phyloP scores from a whole-genome alignment of 495 filamentous ascomycete genomes.

The Cudoniella acicularis region DNA sequence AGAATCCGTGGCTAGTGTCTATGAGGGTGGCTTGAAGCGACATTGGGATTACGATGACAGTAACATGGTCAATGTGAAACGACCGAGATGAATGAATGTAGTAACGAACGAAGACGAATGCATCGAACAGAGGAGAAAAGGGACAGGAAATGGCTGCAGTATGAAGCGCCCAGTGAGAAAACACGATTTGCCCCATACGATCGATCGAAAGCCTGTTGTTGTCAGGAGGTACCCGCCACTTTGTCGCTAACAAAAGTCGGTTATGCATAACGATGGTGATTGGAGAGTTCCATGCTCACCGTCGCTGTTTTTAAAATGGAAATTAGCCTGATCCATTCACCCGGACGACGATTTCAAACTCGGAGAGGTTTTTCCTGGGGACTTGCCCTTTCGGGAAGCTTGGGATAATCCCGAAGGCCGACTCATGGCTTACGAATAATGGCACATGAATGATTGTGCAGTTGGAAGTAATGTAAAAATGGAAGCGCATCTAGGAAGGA shows the following conservation, averaged over 20 bases:
- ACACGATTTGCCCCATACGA: too few relatives aligned
- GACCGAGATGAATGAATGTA: constrained; percentile 18
- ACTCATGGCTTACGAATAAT: background rate
- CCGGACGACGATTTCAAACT: background rate
- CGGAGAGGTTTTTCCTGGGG: background rate
- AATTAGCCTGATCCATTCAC: background rate
- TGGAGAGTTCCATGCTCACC: background rate
- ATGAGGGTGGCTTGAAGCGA: constrained; percentile 73
- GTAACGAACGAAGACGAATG: background rate
- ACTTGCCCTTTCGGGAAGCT: background rate
- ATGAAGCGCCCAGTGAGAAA: too few relatives aligned
- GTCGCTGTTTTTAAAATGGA: background rate
- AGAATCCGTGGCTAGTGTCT: constrained; percentile 87
- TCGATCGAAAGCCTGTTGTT: too few relatives aligned
- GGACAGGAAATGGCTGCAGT: too few relatives aligned
- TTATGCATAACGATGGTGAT: background rate
- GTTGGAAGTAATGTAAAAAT: background rate
- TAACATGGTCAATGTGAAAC: constrained; percentile 18
- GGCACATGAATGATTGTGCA: background rate
- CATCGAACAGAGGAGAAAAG: background rate
- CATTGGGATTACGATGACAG: constrained; percentile 55
- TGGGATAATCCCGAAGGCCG: background rate
- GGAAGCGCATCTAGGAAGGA: background rate
- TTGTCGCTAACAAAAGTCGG: background rate
- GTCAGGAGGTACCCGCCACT: background rate